Conservation (phyloP, 2,329 filamentous ascomycete species). For the Fonsecaea nubica region DNA sequence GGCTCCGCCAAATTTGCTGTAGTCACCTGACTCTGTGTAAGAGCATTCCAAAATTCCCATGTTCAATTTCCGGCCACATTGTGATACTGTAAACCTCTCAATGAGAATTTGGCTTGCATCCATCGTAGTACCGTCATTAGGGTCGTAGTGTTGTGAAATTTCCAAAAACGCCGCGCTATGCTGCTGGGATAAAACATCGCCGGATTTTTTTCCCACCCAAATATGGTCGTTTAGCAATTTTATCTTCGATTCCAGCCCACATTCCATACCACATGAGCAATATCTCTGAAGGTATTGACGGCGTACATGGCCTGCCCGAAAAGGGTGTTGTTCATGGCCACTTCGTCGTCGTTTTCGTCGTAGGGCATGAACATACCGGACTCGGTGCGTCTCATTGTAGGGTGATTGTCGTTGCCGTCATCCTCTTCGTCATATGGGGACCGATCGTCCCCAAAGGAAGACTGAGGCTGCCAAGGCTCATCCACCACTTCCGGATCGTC, state of each 20-base stretch:
- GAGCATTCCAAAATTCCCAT: not conserved
- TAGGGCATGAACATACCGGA: conserved; percentile 94
- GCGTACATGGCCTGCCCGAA: conserved; percentile 83
- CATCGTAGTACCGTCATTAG: conserved; percentile 10
- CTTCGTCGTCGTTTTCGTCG: conserved; percentile 69
- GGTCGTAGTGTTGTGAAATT: conserved; percentile 10
- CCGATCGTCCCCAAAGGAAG: conserved; percentile 18
- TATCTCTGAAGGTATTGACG: conserved; percentile 68
- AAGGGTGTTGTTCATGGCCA: conserved; percentile 65
- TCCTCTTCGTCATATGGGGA: conserved; percentile 49
- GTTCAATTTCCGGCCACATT: not conserved
- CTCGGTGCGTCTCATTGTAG: conserved; percentile 75
- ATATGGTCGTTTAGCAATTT: conserved; percentile 3
- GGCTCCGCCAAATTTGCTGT: not conserved
- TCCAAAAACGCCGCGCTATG: conserved; percentile 32
- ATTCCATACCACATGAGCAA: conserved; percentile 71
- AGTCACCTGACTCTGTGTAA: conserved; percentile 4
- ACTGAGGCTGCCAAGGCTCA: conserved; percentile 53
- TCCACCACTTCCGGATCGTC: conserved; percentile 63
- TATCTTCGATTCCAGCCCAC: conserved; percentile 60
- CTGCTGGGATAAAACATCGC: conserved; percentile 17
- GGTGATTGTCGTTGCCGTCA: conserved; percentile 59
- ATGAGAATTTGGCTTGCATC: not conserved
- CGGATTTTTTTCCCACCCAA: conserved; percentile 6
- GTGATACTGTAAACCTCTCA: conserved; percentile 4